Percentiles rank a stretch among this genome's conserved stretches.
Conservation (phyloP, 2,329 filamentous ascomycete species). For the Stylonectria norvegica region DNA sequence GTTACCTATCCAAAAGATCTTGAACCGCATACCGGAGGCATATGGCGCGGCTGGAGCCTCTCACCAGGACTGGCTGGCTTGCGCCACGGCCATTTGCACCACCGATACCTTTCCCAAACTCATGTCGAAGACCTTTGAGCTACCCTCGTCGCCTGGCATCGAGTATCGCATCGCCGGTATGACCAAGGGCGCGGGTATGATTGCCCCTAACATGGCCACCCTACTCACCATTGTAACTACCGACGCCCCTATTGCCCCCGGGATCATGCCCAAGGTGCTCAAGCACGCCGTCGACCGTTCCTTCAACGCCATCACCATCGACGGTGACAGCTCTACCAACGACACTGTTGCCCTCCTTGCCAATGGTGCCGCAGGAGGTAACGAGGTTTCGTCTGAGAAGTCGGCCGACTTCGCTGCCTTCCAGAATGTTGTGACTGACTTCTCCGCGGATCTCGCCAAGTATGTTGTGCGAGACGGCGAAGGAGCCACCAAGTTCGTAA, state of each 20-base stretch:
- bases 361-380: slow-evolving; percentile 84
- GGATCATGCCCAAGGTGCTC: slow-evolving; percentile 66
- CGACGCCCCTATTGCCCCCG: slow-evolving; percentile 73
- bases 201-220: slow-evolving; percentile 98
- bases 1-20: slow-evolving; percentile 87
- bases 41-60: slow-evolving; percentile 66
- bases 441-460: slow-evolving; percentile 81
- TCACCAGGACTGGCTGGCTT: slow-evolving; percentile 82
- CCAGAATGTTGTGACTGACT: slow-evolving; percentile 66
- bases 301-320: slow-evolving; percentile 96
- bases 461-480: slow-evolving; percentile 95
- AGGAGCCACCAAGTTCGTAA: slow-evolving; percentile 97
- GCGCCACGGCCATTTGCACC: slow-evolving; percentile 91
- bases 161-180: slow-evolving; percentile 88
- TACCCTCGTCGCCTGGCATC: slow-evolving; percentile 72
- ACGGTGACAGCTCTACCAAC: slow-evolving; percentile 96
- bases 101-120: slow-evolving; percentile 99
- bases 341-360: slow-evolving; percentile 94
- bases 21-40: slow-evolving; percentile 74
- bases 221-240: slow-evolving; percentile 89
- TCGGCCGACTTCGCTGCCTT: slow-evolving; percentile 68
- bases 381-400: slow-evolving; percentile 52
- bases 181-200: slow-evolving; percentile 98
- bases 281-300: slow-evolving; percentile 73
- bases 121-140: slow-evolving; percentile 74